phyloP scores from a whole-genome alignment of 1,284 basidiomycete species.

The Apiotrichum gracile region DNA sequence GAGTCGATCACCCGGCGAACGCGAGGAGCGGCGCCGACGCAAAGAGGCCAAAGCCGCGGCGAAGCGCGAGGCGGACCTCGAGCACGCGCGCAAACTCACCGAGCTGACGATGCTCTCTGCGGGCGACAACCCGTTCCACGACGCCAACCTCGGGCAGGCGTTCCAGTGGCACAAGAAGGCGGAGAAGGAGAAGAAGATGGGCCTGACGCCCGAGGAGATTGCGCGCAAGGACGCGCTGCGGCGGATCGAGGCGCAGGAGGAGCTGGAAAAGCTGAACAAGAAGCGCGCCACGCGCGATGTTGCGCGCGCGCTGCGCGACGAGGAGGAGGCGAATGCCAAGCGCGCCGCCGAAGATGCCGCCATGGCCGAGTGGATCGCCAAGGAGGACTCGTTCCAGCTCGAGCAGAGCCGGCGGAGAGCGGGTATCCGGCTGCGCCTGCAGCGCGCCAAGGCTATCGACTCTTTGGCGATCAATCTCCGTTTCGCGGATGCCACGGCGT shows the following conservation, averaged over 20 bases:
- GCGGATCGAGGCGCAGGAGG: slow-evolving; percentile 86
- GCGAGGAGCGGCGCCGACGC: slow-evolving; percentile 48
- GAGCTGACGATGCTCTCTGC: slow-evolving; percentile 83
- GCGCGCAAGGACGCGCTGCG: slow-evolving; percentile 73
- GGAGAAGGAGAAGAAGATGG: slow-evolving; percentile 88
- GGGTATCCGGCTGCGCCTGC: slow-evolving; percentile 88
- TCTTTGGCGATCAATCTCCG: slow-evolving; percentile 88
- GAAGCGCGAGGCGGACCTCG: slow-evolving; percentile 71
- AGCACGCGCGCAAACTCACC: slow-evolving; percentile 78
- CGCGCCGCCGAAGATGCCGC: slow-evolving; percentile 86
- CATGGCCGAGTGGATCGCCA: slow-evolving; percentile 96
- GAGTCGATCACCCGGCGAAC: slow-evolving; percentile 32
- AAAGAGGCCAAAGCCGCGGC: slow-evolving; percentile 76
- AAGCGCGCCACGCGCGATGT: slow-evolving; percentile 86
- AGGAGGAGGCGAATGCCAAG: slow-evolving; percentile 83
- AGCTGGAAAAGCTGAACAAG: slow-evolving; percentile 83
- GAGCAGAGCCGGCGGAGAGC: slow-evolving; percentile 88
- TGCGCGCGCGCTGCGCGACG: slow-evolving; percentile 78
- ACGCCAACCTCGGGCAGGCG: slow-evolving; percentile 87
- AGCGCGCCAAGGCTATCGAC: slow-evolving; percentile 91
- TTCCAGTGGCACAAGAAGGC: slow-evolving; percentile 99
- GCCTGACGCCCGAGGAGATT: slow-evolving; percentile 72
- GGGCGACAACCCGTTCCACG: slow-evolving; percentile 91
- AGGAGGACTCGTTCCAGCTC: slow-evolving; percentile 95
- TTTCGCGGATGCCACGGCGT: slow-evolving; percentile 59